Conservation (phyloP, 495 filamentous ascomycete genomes). For the Lentithecium fluviatile region DNA sequence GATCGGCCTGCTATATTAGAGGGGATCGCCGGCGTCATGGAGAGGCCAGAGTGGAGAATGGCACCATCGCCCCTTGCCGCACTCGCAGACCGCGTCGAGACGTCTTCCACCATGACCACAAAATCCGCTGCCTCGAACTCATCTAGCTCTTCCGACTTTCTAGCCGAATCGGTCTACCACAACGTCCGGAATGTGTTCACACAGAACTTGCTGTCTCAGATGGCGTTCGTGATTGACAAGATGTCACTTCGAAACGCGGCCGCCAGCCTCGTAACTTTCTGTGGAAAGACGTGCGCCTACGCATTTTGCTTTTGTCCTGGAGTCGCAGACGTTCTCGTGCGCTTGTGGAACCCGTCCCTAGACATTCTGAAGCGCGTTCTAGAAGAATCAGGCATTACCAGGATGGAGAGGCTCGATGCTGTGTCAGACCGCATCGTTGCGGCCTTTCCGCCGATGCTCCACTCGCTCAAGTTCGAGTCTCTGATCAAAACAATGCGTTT, state of each 20-base stretch:
- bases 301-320: conserved; percentile 95
- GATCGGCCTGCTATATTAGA: conserved; percentile 83
- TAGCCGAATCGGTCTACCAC: conserved; percentile 86
- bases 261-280: conserved; percentile 88
- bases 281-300: conserved; percentile 90
- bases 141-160: conserved; percentile 70
- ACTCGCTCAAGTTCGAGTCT: conserved; percentile 70
- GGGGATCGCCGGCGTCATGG: conserved; percentile 81
- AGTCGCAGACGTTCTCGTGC: conserved; percentile 79
- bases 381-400: conserved; percentile 59
- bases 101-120: conserved; percentile 45
- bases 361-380: conserved; percentile 68
- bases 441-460: conserved; percentile 70
- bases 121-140: conserved; percentile 55
- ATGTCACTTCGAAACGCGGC: conserved; percentile 88
- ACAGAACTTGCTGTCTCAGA: conserved; percentile 81
- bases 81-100: conserved; percentile 50
- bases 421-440: conserved; percentile 58
- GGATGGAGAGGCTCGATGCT: conserved; percentile 43
- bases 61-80: conserved; percentile 65
- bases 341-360: conserved; percentile 72
- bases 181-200: conserved; percentile 91
- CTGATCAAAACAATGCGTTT: conserved; percentile 59
- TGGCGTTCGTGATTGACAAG: conserved; percentile 85
- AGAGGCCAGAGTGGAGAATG: conserved; percentile 84